Evolutionary conservation across 345 rosid genomes (phyloP).

Genomic region (Luvunga scandens): DNA sequence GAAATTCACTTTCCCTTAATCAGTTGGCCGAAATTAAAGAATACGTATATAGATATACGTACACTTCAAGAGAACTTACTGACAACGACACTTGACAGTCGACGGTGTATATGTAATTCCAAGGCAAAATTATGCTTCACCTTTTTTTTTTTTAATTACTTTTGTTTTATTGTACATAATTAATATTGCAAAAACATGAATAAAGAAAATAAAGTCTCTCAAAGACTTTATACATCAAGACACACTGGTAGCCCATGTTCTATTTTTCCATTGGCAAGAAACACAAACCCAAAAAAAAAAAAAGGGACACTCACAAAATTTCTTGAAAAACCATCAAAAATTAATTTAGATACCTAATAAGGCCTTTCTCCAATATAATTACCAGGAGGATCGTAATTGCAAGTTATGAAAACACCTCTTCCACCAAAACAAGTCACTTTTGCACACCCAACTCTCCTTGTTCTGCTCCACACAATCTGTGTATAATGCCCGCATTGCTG

Average conservation of each 20-base stretch:
- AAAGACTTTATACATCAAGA: not conserved
- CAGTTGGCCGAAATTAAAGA: too few relatives aligned
- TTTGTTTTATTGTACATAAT: not conserved
- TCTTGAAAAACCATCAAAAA: not conserved
- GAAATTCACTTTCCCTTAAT: too few relatives aligned
- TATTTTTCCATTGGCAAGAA: too few relatives aligned
- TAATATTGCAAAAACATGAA: not conserved
- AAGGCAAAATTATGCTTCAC: not conserved
- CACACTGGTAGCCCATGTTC: not conserved
- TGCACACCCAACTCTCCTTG: conserved; percentile 71
- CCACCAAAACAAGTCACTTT: conserved; percentile 47
- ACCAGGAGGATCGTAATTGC: conserved; percentile 97
- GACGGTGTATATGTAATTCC: not conserved
- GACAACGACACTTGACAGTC: not conserved
- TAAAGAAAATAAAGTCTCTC: not conserved
- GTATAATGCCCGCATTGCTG: conserved; percentile 90
- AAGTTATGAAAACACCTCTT: conserved; percentile 74
- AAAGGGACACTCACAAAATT: not conserved
- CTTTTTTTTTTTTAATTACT: not conserved
- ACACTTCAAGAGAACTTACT: not conserved
- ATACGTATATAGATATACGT: too few relatives aligned
- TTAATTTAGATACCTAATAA: conserved; percentile 32
- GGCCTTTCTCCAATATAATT: conserved; percentile 86
- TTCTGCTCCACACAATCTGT: conserved; percentile 75
- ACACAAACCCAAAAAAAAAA: not conserved